Evolutionary conservation across 2,329 filamentous ascomycete species (phyloP), one percentile per base, ranked within the genome.

Genomic region (Beauveria australis): DNA sequence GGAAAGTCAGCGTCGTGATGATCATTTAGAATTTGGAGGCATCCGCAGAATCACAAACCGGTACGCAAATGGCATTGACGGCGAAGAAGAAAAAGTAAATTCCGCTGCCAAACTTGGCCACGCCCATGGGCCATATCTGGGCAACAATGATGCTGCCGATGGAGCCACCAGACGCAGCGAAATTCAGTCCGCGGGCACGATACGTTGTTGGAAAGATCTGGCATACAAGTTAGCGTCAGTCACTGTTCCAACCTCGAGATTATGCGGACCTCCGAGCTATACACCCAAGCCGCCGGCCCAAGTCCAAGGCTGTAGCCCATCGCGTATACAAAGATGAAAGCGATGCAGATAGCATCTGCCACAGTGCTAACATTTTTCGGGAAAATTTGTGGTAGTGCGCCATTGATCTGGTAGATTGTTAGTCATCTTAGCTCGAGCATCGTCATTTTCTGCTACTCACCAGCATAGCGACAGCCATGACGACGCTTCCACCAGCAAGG

Each of bases 51-150:
- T 40, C 18, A 65, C 70, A 56, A 68, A 79, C 76, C 4, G 78
- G 75, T 19, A 80, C 74, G 59, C 76, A 81, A 14, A 72, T 69
- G 7, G 81, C 57, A 64, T 82, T 82, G 28, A 81, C 72, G 8
- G 72, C 72, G 76, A 82, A 82, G 66, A 85, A 84, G 63, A 84
- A 79, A 64, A 84, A 84, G 67, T 84, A 84, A 3, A 82, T 78
- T 22, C 74, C 75, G 14, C 78, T 78, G 3, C 81, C 80, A 22
- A 83, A 73, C 2, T 70, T 73, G 33, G 75, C 72, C 51, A 83
- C 77, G 5, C 80, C 81, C 0, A 83, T 72, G 1, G 81, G 81
- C 81, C 82, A 85, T 14, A 80, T 75, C 61, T 83, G 79, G 0
- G 79, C 76, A 1, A 79, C 79, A 30, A 82, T 71, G 54, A 84